Conservation (phyloP, 2,329 filamentous ascomycete species). For the Achaetomium macrosporum region DNA sequence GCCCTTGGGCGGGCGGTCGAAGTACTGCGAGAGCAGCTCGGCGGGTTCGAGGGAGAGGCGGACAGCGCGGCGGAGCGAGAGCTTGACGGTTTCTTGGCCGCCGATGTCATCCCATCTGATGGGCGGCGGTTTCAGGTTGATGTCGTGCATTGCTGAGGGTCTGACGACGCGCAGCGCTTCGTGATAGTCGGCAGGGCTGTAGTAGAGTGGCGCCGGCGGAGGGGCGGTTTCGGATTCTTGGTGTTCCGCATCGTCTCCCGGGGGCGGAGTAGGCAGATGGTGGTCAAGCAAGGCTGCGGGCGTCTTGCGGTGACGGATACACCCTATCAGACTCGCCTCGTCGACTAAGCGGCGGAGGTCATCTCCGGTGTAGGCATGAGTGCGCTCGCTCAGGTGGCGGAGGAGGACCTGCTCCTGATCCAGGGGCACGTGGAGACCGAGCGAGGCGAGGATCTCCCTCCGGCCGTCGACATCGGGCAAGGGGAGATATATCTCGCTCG, state of each 20-base stretch:
- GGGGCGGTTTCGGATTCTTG: neutral
- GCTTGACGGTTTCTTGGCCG: conserved; percentile 72
- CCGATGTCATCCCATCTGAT: conserved; percentile 85
- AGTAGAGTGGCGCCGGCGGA: conserved; percentile 28
- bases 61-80: conserved; percentile 48
- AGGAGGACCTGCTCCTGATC: conserved; percentile 49
- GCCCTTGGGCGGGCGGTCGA: conserved; percentile 64
- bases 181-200: conserved; percentile 50
- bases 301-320: conserved; percentile 23
- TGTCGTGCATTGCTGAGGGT: conserved; percentile 81
- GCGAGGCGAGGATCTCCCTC: conserved; percentile 64
- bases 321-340: conserved; percentile 35
- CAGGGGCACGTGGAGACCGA: conserved; percentile 43
- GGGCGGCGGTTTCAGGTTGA: conserved; percentile 81
- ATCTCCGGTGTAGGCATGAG: conserved; percentile 79
- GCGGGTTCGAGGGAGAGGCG: conserved; percentile 33
- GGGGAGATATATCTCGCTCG: conserved; percentile 63
- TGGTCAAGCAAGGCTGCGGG: conserved; percentile 28
- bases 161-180: conserved; percentile 62
- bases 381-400: conserved; percentile 60
- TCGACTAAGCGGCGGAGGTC: conserved; percentile 65
- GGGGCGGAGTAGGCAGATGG: conserved; percentile 12
- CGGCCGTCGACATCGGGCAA: conserved; percentile 68
- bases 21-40: conserved; percentile 30
- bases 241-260: conserved; percentile 15